Percentiles rank a stretch among this genome's conserved stretches.
These are phyloP conservation scores for Houttuynia cordata DNA, from an alignment of 164 flowering plant species.

Conservation along the genomic window DNA sequence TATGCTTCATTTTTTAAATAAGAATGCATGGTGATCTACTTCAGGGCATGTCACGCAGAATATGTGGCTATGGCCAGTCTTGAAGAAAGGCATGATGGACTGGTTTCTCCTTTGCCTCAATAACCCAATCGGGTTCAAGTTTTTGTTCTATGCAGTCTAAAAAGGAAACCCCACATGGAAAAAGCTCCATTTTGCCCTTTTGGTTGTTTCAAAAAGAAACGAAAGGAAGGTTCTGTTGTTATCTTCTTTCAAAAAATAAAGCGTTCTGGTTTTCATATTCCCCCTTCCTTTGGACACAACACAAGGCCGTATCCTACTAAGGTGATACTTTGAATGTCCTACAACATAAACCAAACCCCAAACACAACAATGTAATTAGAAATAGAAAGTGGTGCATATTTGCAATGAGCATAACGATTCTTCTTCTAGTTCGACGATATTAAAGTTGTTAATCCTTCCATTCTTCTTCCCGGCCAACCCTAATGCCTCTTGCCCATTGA, in stretches of 20 bases:
- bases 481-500: no score
- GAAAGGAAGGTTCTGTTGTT: conserved; percentile 16
- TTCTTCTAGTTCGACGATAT: no score
- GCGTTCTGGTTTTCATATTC: not conserved
- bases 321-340: not conserved
- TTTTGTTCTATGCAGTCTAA: conserved; percentile 7
- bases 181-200: conserved; percentile 10
- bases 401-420: no score
- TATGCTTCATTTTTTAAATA: no score
- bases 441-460: no score
- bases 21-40: not conserved
- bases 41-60: no score
- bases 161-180: conserved; percentile 7
- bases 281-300: not conserved
- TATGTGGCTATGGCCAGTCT: no score
- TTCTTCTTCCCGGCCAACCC: no score
- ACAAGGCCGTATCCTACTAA: not conserved
- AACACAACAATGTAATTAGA: no score
- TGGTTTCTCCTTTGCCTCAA: conserved; percentile 3
- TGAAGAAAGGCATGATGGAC: not conserved
- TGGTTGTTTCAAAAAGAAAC: conserved; percentile 13
- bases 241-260: conserved; percentile 8
- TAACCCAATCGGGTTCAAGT: conserved; percentile 1
- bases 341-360: not conserved
- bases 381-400: no score